These are phyloP conservation scores for Lyophyllum semitale DNA, from an alignment of 768 basidiomycete species.

Conservation along the genomic window DNA sequence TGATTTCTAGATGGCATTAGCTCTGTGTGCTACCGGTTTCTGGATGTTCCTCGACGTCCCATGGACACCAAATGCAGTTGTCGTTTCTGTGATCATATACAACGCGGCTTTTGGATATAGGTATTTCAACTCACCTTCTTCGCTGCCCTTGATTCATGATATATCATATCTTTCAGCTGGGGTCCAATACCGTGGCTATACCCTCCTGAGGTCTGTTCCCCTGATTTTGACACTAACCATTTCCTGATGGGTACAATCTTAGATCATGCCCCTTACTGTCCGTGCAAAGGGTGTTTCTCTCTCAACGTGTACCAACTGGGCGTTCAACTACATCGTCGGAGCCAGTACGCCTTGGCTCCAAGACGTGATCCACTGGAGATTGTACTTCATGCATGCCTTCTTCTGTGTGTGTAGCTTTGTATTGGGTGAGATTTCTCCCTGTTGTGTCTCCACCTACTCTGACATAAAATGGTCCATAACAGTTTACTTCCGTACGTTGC, in stretches of 20 bases:
- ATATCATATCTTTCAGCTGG: constrained; percentile 67
- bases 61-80: constrained; percentile 86
- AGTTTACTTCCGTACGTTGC: constrained; percentile 77
- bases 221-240: not conserved
- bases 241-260: constrained; percentile 2
- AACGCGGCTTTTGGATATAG: constrained; percentile 94
- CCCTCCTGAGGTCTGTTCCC: constrained; percentile 66
- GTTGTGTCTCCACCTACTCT: not conserved
- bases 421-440: constrained; percentile 45
- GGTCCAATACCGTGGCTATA: constrained; percentile 89
- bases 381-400: constrained; percentile 97
- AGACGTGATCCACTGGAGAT: constrained; percentile 86
- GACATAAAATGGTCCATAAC: not conserved
- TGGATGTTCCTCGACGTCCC: constrained; percentile 92
- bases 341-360: constrained; percentile 85
- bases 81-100: constrained; percentile 84
- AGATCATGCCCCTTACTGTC: constrained; percentile 88
- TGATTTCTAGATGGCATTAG: constrained; percentile 67
- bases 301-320: constrained; percentile 90
- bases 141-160: not conserved
- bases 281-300: constrained; percentile 93
- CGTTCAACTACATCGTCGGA: constrained; percentile 88
- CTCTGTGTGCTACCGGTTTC: constrained; percentile 81
- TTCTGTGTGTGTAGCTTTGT: constrained; percentile 88
- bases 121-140: constrained; percentile 26